Base-by-base conservation (phyloP, 2,329 filamentous ascomycete genomes). In the Cladophialophora exuberans region DNA sequence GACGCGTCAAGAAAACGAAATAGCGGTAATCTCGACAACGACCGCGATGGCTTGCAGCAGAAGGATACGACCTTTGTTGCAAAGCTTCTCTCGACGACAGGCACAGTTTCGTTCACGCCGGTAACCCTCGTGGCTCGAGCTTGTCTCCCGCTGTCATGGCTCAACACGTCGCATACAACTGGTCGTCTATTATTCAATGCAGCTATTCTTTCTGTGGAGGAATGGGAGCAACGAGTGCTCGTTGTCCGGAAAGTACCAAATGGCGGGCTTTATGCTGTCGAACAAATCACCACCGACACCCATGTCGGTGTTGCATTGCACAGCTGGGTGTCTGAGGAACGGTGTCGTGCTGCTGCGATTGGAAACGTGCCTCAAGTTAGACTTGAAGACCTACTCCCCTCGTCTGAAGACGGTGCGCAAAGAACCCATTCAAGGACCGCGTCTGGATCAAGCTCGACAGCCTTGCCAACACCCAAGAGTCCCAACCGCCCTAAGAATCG, bases 81-180 rank as follows among this genome's bases (percentile, higher is more conserved):
- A 10, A 41, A 33, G 10, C 46, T 53, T 46, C 35, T 54, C 13
- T 35, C 45, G 6, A 41, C 41, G n/a, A 25, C 30, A 15, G 20
- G 28, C 18, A 31, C 38, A 5, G 23, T 51, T 6, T 45, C 53
- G 1, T 63, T 65, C 31, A 45, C 42, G 18, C 36, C 55, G n/a
- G 45, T 64, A 31, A 55, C 59, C 7, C 54, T 60, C 31, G 35
- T 65, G 13, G 55, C 61, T 6, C 56, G 62, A 51, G 59, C 61
- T 25, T 59, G 61, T 35, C 49, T 65, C 7, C 62, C 62, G 7
- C 36, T 65, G 3, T 50, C 56, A 23, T 65, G 62, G 60, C 49
- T 65, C 31, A 38, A 55, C 28, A 52, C 51, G 5, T 50, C 42
- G 4, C 20, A 39, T 11, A 5, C 36, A 10, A 15, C 54, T 5